These are phyloP conservation scores for Fraxinus paxiana DNA, from an alignment of 305 asterid species.

Conservation along the genomic window DNA sequence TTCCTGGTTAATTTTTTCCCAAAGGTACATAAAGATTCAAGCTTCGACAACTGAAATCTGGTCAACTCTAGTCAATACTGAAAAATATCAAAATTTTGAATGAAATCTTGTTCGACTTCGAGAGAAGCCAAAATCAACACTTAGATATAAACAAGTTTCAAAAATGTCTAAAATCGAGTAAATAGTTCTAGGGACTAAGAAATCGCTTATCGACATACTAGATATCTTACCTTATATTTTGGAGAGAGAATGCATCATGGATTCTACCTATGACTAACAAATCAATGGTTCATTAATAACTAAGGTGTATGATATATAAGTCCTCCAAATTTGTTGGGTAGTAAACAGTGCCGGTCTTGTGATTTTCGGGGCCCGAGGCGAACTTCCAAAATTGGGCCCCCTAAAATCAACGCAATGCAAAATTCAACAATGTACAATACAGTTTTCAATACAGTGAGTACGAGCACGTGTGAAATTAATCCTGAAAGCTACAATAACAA, in stretches of 20 bases:
- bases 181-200: not conserved
- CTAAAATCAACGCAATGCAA: no score
- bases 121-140: not conserved
- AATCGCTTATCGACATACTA: not conserved
- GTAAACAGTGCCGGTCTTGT: not conserved
- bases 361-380: no score
- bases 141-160: not conserved
- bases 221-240: not conserved
- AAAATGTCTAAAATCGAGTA: not conserved
- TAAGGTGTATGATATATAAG: not conserved
- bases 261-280: not conserved
- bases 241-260: not conserved
- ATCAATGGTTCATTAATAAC: not conserved
- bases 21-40: not conserved
- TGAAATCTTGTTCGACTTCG: not conserved
- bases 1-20: not conserved
- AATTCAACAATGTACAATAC: no score
- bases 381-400: no score
- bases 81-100: not conserved
- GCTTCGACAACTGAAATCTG: not conserved
- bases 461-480: no score
- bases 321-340: constrained; percentile 1
- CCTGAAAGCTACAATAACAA: no score
- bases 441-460: no score
- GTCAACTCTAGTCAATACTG: not conserved